Evolutionary conservation across 1,284 basidiomycete species (phyloP).

Genomic region (Fistulinella cinereoalba): DNA sequence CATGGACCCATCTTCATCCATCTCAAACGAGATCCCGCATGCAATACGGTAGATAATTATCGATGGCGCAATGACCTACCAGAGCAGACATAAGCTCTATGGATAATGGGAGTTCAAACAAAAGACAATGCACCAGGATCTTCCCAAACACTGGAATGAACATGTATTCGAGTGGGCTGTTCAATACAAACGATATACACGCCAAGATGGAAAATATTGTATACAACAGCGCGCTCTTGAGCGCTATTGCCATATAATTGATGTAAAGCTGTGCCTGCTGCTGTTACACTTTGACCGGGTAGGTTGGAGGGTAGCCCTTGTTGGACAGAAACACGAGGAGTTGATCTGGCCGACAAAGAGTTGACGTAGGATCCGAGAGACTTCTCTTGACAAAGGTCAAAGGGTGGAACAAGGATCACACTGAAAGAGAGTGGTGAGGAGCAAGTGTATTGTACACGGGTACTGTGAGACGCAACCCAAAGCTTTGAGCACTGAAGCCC

Average conservation of each 20-base stretch:
- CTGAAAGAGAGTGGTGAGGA: too few species aligned
- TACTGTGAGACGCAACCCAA: too few species aligned
- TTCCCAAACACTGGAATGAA: constrained; percentile 21
- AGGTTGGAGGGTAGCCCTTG: too few species aligned
- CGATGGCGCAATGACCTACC: neutral
- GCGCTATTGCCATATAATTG: constrained; percentile 23
- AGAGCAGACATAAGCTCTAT: neutral
- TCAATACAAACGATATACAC: constrained; percentile 11
- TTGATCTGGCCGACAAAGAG: too few species aligned
- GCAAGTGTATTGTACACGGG: too few species aligned
- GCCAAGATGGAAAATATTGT: constrained; percentile 10
- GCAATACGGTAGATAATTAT: constrained; percentile 23
- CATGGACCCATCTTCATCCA: neutral
- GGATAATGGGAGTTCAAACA: neutral
- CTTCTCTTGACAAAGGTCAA: too few species aligned
- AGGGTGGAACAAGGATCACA: too few species aligned
- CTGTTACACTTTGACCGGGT: too few species aligned
- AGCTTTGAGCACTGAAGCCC: too few species aligned
- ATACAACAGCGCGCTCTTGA: constrained; percentile 25
- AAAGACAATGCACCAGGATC: constrained; percentile 11
- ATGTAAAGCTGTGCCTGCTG: too few species aligned
- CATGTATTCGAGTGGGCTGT: constrained; percentile 16
- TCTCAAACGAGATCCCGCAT: constrained; percentile 10
- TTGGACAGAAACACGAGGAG: too few species aligned
- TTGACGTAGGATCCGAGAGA: too few species aligned